Evolutionary conservation across 2,329 filamentous ascomycete genomes (phyloP), one percentile per base, ranked within the genome.

Genomic region (Calonectria crousiana): DNA sequence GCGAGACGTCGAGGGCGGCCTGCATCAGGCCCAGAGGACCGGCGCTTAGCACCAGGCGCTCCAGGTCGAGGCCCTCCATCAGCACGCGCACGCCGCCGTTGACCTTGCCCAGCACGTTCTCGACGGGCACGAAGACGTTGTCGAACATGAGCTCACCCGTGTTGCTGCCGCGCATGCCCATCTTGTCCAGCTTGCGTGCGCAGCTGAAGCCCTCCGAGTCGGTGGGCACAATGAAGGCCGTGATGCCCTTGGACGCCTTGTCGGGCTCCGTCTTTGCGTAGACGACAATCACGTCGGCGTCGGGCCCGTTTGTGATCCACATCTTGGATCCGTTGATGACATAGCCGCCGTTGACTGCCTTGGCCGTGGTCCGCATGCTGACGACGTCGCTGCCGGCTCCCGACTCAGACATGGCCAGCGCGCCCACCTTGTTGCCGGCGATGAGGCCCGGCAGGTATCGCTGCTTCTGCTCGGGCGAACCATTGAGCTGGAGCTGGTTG

Each of bases 291-390:
- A 94, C 89, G 84, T 98, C 91, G n/a, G 97, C 97, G 83, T 98
- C 96, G 0, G 96, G 96, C 6, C 96, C 95, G 85, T 99, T 99
- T 75, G 96, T 99, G 83, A 99, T 99, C 96, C 96, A 99, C 96
- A 98, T 98, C 89, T 99, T 98, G 74, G 93, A 95, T 38, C 96
- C 96, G 81, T 96, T 95, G 70, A 99, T 88, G 26, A 96, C 76
- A 84, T 94, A 98, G 34, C 96, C 96, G 44, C 95, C 96, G 80
- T 97, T 94, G 14, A 95, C 94, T 76, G 91, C 89, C 83, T 92
- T 94, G 0, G 96, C 96, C 4, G 91, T 93, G 56, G 93, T 97
- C 84, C 96, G 95, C 96, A 98, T 98, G 85, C 94, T 95, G 34
- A 99, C 96, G 4, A 99, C 96, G 85, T 99, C 96, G 78, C 93